phyloP scores from a whole-genome alignment of 78 protist species.

The Polysphondylium violaceum region DNA sequence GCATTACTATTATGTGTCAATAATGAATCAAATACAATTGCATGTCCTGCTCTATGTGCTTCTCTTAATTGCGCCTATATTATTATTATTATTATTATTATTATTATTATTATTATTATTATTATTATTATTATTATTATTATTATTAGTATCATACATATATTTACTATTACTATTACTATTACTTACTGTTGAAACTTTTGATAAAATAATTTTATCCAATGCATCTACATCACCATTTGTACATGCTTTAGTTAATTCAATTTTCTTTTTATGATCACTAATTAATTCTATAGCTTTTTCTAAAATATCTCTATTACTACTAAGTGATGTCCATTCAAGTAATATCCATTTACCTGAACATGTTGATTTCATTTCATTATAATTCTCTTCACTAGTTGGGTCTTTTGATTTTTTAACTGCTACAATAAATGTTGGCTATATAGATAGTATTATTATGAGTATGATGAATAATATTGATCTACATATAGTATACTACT shows the following conservation, averaged over 20 bases:
- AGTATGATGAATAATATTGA: background rate
- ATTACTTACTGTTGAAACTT: constrained; percentile 55
- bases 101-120: background rate
- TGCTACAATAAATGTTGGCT: constrained; percentile 60
- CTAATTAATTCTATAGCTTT: constrained; percentile 11
- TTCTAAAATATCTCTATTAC: constrained; percentile 11
- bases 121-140: background rate
- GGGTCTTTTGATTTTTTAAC: constrained; percentile 15
- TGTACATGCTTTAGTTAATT: constrained; percentile 27
- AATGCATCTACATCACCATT: constrained; percentile 55
- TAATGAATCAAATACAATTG: constrained; percentile 80
- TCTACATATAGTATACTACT: background rate
- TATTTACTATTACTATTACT: background rate
- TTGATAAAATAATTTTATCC: constrained; percentile 62
- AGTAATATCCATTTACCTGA: constrained; percentile 12
- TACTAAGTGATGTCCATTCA: constrained; percentile 34
- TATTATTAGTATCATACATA: background rate
- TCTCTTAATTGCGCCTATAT: constrained; percentile 68
- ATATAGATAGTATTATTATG: background rate
- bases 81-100: background rate
- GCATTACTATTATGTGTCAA: constrained; percentile 79
- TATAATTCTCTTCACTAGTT: background rate
- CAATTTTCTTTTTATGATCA: constrained; percentile 44
- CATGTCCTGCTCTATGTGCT: constrained; percentile 84
- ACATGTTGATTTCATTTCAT: background rate